phyloP scores from a whole-genome alignment of 139 green algal genomes.

The Tetradesmus lagerheimii region DNA sequence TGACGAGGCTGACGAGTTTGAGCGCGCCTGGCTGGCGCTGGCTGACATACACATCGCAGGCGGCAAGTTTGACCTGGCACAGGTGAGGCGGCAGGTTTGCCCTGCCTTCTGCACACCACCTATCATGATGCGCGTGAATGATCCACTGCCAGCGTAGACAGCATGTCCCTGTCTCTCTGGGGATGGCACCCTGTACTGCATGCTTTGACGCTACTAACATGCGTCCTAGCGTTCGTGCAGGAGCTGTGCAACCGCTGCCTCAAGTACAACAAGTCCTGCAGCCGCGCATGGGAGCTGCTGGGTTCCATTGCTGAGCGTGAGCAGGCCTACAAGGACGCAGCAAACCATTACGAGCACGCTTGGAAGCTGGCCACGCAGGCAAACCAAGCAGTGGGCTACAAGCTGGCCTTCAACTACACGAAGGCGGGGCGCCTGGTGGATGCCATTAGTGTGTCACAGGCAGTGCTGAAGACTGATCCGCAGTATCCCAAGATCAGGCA shows the following conservation, averaged over 20 bases:
- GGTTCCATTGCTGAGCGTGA: conserved; percentile 82
- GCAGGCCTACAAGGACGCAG: conserved; percentile 84
- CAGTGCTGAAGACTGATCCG: conserved; percentile 75
- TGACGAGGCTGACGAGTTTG: conserved; percentile 82
- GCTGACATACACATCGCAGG: conserved; percentile 84
- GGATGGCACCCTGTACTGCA: not conserved
- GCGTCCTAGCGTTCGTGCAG: conserved; percentile 36
- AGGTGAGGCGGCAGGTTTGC: no score
- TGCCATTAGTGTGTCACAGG: conserved; percentile 35
- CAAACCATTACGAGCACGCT: conserved; percentile 82
- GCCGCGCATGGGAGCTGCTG: conserved; percentile 82
- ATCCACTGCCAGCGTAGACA: not conserved
- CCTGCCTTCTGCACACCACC: no score
- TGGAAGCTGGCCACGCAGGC: conserved; percentile 63
- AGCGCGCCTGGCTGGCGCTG: conserved; percentile 84
- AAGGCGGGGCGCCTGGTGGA: conserved; percentile 68
- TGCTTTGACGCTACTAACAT: not conserved
- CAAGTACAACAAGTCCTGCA: conserved; percentile 88
- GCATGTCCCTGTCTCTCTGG: not conserved
- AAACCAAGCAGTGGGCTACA: conserved; percentile 69
- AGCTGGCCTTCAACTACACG: conserved; percentile 88
- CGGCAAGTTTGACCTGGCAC: conserved; percentile 74
- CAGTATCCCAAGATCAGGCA: conserved; percentile 80
- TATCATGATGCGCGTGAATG: no score
- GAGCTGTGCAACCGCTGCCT: conserved; percentile 85